Percentiles rank a stretch among this genome's conserved stretches.
Conservation (phyloP, 306 rosid species). For the Trifolium repens region DNA sequence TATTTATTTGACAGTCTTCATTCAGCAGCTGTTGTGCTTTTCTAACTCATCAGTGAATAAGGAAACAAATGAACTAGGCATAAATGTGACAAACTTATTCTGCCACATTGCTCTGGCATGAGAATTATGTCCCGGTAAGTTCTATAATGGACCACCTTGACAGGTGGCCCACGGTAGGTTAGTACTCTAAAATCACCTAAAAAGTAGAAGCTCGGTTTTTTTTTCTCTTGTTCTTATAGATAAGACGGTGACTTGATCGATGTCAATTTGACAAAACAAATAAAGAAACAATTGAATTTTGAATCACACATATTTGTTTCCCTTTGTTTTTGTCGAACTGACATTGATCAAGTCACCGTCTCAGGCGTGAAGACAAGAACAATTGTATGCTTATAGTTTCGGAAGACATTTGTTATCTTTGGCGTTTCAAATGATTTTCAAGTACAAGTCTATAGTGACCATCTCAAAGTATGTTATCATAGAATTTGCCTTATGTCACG, state of each 20-base stretch:
- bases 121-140: conserved; percentile 6
- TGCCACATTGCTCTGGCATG: neutral
- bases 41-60: conserved; percentile 12
- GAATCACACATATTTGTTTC: neutral
- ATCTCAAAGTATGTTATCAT: neutral
- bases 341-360: neutral
- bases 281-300: neutral
- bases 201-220: neutral
- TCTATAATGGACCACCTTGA: neutral
- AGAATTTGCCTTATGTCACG: neutral
- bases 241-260: neutral
- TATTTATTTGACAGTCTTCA: conserved; percentile 16
- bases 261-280: neutral
- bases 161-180: neutral
- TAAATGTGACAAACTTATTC: conserved; percentile 20
- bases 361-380: neutral
- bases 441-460: neutral
- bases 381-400: neutral
- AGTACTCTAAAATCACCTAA: neutral
- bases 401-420: neutral
- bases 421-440: neutral
- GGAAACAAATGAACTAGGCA: conserved; percentile 27
- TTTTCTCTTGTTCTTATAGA: neutral
- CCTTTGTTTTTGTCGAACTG: neutral
- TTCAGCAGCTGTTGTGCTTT: neutral